Conservation (phyloP, 1,284 basidiomycete genomes). For the Caloboletus inedulis region DNA sequence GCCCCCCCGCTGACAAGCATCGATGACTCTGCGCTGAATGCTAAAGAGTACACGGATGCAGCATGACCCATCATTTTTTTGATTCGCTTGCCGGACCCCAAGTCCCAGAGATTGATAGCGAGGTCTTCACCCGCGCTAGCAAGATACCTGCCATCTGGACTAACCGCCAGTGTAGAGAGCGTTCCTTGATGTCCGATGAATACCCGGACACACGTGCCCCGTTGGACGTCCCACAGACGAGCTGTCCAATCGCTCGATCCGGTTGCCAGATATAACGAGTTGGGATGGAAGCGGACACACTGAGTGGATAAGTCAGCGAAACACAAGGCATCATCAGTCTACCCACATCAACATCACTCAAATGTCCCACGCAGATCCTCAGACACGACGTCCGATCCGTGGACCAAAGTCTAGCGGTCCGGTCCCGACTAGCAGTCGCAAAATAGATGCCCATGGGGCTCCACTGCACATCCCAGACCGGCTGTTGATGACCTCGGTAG, state of each 20-base stretch:
- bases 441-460: constrained; percentile 98
- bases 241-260: constrained; percentile 96
- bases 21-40: constrained; percentile 90
- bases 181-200: constrained; percentile 95
- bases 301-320: constrained; percentile 35
- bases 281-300: constrained; percentile 97
- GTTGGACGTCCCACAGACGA: constrained; percentile 97
- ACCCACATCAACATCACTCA: constrained; percentile 96
- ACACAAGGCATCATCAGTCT: constrained; percentile 1
- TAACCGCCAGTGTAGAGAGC: constrained; percentile 86
- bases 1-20: constrained; percentile 86
- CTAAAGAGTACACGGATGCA: constrained; percentile 83
- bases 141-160: constrained; percentile 91
- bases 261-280: constrained; percentile 95
- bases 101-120: constrained; percentile 94
- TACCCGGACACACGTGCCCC: constrained; percentile 88
- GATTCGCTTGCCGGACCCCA: constrained; percentile 87
- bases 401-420: constrained; percentile 95
- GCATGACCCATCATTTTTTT: constrained; percentile 98
- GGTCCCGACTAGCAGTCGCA: constrained; percentile 90
- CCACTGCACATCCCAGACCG: constrained; percentile 99
- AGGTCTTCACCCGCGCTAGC: constrained; percentile 93
- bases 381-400: constrained; percentile 88
- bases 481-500: constrained; percentile 95
- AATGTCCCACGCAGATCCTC: constrained; percentile 92